These are phyloP conservation scores for Pugionium dolabratum DNA, from an alignment of 345 rosid genomes.

Conservation along the genomic window DNA sequence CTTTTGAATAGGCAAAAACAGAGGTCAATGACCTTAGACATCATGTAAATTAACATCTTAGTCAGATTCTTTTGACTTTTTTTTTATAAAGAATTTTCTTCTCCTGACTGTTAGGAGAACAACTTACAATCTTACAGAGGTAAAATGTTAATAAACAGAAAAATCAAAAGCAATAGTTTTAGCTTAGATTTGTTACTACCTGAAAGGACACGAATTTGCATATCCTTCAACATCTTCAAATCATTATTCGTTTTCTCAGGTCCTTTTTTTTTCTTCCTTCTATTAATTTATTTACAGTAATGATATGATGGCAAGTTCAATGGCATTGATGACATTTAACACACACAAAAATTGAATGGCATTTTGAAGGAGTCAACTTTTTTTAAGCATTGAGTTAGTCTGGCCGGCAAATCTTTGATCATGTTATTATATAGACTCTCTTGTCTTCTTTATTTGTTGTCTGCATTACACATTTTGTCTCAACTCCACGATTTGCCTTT, in stretches of 20 bases:
- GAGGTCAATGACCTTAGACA: constrained; percentile 33
- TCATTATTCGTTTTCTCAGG: background rate
- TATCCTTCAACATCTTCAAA: constrained; percentile 23
- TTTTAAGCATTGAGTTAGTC: constrained; percentile 15
- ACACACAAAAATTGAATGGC: background rate
- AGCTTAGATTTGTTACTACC: constrained; percentile 27
- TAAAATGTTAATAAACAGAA: constrained; percentile 6
- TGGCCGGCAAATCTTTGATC: constrained; percentile 41
- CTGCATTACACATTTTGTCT: constrained; percentile 22
- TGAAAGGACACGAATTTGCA: constrained; percentile 9
- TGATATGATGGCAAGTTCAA: constrained; percentile 6
- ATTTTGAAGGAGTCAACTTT: constrained; percentile 29
- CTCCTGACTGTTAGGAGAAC: constrained; percentile 16
- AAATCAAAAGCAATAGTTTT: constrained; percentile 5
- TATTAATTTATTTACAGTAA: background rate
- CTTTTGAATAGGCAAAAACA: constrained; percentile 35
- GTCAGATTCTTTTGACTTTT: constrained; percentile 38
- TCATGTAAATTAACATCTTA: constrained; percentile 14
- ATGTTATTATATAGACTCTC: constrained; percentile 25
- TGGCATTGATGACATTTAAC: background rate
- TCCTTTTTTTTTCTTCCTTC: background rate
- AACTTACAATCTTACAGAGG: constrained; percentile 27
- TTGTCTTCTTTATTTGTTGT: constrained; percentile 32
- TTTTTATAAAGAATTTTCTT: background rate
- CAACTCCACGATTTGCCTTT: constrained; percentile 17